Conservation (phyloP, 1,139 yeast genomes). For the Debaryomyces udenii region DNA sequence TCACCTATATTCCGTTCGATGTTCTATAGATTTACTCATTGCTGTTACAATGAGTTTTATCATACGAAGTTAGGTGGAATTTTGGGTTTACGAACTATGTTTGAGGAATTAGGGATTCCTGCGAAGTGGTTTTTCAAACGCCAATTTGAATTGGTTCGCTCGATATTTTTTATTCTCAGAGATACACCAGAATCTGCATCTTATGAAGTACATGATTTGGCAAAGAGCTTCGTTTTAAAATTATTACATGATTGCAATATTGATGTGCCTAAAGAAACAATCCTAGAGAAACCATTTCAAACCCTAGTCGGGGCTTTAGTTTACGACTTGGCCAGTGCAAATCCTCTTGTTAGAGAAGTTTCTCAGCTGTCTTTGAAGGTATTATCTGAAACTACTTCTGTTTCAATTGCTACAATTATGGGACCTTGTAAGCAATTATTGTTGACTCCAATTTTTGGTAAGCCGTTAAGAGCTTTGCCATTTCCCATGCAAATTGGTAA, state of each 20-base stretch:
- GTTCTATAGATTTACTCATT: constrained; percentile 82
- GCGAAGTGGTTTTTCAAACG: constrained; percentile 72
- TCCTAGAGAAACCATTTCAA: constrained; percentile 73
- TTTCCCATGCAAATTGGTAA: constrained; percentile 99
- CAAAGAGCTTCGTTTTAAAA: constrained; percentile 65
- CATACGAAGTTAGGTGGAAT: constrained; percentile 89
- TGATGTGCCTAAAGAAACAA: constrained; percentile 59
- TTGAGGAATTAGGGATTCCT: constrained; percentile 69
- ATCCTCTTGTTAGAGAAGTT: constrained; percentile 77
- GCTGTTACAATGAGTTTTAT: constrained; percentile 88
- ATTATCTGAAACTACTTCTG: constrained; percentile 69
- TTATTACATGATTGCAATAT: constrained; percentile 68
- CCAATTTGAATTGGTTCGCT: constrained; percentile 83
- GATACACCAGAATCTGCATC: constrained; percentile 94
- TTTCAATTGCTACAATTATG: constrained; percentile 73
- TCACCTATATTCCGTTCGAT: constrained; percentile 77
- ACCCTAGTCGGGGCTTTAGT: constrained; percentile 85
- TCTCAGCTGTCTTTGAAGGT: constrained; percentile 72
- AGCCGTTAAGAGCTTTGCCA: constrained; percentile 94
- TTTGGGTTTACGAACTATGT: constrained; percentile 73
- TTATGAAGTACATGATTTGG: constrained; percentile 69
- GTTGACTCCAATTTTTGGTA: constrained; percentile 92
- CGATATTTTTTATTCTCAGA: constrained; percentile 84
- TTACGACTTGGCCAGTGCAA: constrained; percentile 89
- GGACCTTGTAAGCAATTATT: constrained; percentile 81